Evolutionary conservation across 768 basidiomycete genomes (phyloP), one percentile per base, ranked within the genome.

Genomic region (Boletus patriciae): DNA sequence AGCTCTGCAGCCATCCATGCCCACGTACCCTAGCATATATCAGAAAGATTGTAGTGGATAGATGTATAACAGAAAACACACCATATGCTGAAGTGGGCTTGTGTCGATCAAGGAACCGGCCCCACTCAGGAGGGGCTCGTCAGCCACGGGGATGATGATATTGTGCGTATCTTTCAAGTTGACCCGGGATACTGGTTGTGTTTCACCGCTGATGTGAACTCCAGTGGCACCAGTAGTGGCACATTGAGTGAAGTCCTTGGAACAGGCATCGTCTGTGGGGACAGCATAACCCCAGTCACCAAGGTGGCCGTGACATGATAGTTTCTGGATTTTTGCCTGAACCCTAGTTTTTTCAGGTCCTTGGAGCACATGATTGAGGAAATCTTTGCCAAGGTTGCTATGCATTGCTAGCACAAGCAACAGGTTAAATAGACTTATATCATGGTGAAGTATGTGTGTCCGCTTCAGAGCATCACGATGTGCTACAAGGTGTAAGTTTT

Each of bases 1-100:
- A 61, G 50, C n/a, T 63, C 33, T 1, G 41, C 25, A 2, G 53
- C 54, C 50, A 62, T 58, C 52, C 52, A 54, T 3, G 38, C 37
- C 48, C 58, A 55, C 4, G 11, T 59, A 9, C 49, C 47, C 52
- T 18, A 12, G 37, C 7, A 6, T 6, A 36, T 15, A 36, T 36
- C 13, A 36, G 34, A 15, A 36, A 6, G 0, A 36, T 2, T 15
- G 6, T n/a, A n/a, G n/a, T n/a, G n/a, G 1, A 36, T 36, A 36
- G 13, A 36, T 15, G 34, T 15, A 13, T 15, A 15, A 15, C 34
- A 0, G 13, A 19, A 4, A 11, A 46, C 45, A 7, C 8, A 46
- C 29, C 10, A 21, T 36, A 10, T 21, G 16, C 8, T 36, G 34
- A 48, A 48, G 34, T 18, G 47, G 47, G 47, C n/a, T 11, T 6